Conservation (phyloP, 805 yeast genomes). For the Tanozyma kutaoensis region DNA sequence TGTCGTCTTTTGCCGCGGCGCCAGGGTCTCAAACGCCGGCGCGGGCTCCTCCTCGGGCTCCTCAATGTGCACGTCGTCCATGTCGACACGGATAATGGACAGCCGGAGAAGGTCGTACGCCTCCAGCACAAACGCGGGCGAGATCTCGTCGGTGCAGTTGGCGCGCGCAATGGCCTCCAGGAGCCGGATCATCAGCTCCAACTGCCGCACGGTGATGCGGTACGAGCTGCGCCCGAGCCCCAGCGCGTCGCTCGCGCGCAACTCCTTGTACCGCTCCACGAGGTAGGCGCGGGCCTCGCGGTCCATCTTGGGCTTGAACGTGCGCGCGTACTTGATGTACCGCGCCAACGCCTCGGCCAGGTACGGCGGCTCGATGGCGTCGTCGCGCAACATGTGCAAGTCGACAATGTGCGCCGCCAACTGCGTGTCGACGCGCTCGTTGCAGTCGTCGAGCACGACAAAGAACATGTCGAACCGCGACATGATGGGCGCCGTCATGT, state of each 20-base stretch:
- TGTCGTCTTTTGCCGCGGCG: conserved; percentile 9
- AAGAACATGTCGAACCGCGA: conserved; percentile 94
- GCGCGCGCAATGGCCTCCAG: conserved; percentile 97
- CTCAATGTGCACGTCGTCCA: conserved; percentile 80
- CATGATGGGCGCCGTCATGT: conserved; percentile 98
- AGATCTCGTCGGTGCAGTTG: conserved; percentile 80
- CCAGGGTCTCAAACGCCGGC: not conserved
- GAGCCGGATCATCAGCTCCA: conserved; percentile 85
- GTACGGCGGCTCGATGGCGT: conserved; percentile 81
- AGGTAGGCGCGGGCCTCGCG: conserved; percentile 66
- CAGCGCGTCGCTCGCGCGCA: conserved; percentile 83
- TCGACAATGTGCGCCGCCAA: conserved; percentile 88
- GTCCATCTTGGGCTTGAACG: conserved; percentile 83
- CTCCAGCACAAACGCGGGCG: conserved; percentile 79
- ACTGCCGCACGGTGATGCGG: conserved; percentile 92
- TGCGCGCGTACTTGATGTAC: conserved; percentile 82
- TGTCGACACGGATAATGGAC: conserved; percentile 86
- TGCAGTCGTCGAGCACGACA: conserved; percentile 89
- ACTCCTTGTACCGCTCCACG: conserved; percentile 69
- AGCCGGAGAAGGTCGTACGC: conserved; percentile 84
- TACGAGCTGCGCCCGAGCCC: conserved; percentile 78
- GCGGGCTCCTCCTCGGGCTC: conserved; percentile 32
- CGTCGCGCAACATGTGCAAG: conserved; percentile 82
- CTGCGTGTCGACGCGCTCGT: conserved; percentile 79
- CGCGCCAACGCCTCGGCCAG: conserved; percentile 79